Conservation (phyloP, 495 filamentous ascomycete species). For the Xylaria bambusicola region DNA sequence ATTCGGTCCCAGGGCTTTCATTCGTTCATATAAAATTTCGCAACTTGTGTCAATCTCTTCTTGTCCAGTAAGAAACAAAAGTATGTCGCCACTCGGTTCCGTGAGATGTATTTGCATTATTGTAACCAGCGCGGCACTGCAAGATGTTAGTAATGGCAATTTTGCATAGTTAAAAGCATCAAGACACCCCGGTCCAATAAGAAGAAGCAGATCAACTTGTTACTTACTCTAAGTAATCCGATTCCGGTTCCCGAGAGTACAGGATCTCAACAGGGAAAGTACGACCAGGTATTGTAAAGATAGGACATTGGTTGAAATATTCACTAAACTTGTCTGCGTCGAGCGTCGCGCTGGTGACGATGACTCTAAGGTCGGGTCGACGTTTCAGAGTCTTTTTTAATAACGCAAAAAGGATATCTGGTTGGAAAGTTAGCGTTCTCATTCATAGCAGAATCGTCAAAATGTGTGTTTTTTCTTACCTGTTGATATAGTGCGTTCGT, state of each 20-base stretch:
- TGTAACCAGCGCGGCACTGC: slow-evolving; percentile 76
- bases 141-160: slow-evolving; percentile 6
- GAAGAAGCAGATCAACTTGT: background rate
- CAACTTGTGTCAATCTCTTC: slow-evolving; percentile 97
- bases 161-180: background rate
- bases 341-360: slow-evolving; percentile 93
- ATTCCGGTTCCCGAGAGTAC: slow-evolving; percentile 91
- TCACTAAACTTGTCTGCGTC: slow-evolving; percentile 97
- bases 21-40: slow-evolving; percentile 89
- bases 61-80: slow-evolving; percentile 94
- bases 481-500: slow-evolving; percentile 95
- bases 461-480: slow-evolving; percentile 7
- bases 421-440: background rate
- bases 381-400: slow-evolving; percentile 91
- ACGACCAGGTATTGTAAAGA: slow-evolving; percentile 93
- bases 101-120: slow-evolving; percentile 98
- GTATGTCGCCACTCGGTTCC: slow-evolving; percentile 87
- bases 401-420: slow-evolving; percentile 87
- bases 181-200: no score
- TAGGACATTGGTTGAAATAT: slow-evolving; percentile 93
- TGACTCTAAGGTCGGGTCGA: slow-evolving; percentile 85
- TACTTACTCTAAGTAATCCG: slow-evolving; percentile 81
- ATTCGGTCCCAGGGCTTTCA: slow-evolving; percentile 89
- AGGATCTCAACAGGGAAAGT: slow-evolving; percentile 95
- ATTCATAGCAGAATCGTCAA: background rate